These are phyloP conservation scores for Colletotrichum aenigma DNA, from an alignment of 2,329 filamentous ascomycete species.

Conservation along the genomic window DNA sequence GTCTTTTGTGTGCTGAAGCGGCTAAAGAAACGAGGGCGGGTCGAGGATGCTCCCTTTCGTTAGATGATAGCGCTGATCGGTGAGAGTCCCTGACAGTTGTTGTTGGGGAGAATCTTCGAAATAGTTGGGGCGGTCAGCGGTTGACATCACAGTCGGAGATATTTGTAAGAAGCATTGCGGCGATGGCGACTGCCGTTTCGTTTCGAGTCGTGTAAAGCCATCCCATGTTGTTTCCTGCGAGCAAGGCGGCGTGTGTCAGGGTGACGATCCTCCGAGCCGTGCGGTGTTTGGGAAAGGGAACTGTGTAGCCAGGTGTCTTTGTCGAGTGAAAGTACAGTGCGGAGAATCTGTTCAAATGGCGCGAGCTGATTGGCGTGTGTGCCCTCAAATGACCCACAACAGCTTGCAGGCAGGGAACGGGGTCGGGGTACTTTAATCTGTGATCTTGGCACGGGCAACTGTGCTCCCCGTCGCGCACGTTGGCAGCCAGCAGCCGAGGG, in stretches of 20 bases:
- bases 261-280: background rate
- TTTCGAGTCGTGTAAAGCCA: constrained; percentile 7
- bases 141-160: background rate
- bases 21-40: background rate
- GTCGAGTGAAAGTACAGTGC: accelerated
- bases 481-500: background rate
- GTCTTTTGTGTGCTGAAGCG: background rate
- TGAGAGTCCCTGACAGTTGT: background rate
- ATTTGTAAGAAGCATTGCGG: background rate
- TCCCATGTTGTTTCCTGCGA: background rate
- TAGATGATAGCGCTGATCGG: background rate
- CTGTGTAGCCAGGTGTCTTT: background rate
- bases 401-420: background rate
- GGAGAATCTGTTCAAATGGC: background rate
- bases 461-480: background rate
- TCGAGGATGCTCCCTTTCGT: background rate
- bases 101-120: background rate
- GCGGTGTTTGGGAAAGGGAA: background rate
- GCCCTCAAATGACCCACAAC: background rate
- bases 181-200: background rate
- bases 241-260: background rate
- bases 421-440: constrained; percentile 3
- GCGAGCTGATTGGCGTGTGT: background rate
- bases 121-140: background rate
- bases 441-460: background rate